These are phyloP conservation scores for Kodamaea sagamina DNA, from an alignment of 805 yeast genomes.

Conservation along the genomic window DNA sequence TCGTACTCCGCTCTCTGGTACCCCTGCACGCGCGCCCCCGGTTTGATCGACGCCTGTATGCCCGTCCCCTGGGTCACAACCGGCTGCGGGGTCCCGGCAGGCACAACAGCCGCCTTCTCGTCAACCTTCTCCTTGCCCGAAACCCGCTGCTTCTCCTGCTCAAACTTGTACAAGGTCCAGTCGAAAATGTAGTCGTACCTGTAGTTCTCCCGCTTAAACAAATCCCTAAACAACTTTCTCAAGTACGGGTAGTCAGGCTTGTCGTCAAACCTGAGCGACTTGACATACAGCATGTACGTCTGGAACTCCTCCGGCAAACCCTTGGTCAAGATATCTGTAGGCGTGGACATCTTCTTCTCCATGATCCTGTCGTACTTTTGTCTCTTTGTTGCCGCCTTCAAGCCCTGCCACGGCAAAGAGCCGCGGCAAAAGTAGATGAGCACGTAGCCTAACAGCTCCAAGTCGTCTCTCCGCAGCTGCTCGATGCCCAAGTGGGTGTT, in stretches of 20 bases:
- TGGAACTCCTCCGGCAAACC: slow-evolving; percentile 92
- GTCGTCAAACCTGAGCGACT: slow-evolving; percentile 90
- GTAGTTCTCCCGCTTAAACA: slow-evolving; percentile 84
- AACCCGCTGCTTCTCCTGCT: slow-evolving; percentile 55
- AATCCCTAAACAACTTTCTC: slow-evolving; percentile 85
- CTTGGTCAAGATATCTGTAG: slow-evolving; percentile 80
- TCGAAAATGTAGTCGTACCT: slow-evolving; percentile 93
- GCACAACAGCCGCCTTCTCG: slow-evolving; percentile 16
- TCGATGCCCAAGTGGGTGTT: slow-evolving; percentile 97
- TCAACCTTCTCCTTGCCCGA: slow-evolving; percentile 11
- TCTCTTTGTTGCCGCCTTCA: slow-evolving; percentile 94
- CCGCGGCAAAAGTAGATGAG: slow-evolving; percentile 94
- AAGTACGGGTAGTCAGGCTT: slow-evolving; percentile 91
- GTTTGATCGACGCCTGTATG: neutral
- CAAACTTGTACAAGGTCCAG: slow-evolving; percentile 89
- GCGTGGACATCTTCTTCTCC: slow-evolving; percentile 91
- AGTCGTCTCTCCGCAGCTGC: slow-evolving; percentile 94
- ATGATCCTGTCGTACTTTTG: slow-evolving; percentile 95
- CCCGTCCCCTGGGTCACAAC: neutral
- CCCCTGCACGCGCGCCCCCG: neutral
- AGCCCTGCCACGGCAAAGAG: slow-evolving; percentile 97
- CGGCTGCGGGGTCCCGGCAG: slow-evolving; percentile 2
- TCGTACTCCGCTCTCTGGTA: slow-evolving; percentile 12
- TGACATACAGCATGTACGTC: slow-evolving; percentile 83
- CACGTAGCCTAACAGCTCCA: slow-evolving; percentile 93